A percentile compares a stretch with the other conserved stretches of the same genome.
Evolutionary conservation across 352 stramenopile species (phyloP).

Genomic region (Phytopythium cucurbitacearum): DNA sequence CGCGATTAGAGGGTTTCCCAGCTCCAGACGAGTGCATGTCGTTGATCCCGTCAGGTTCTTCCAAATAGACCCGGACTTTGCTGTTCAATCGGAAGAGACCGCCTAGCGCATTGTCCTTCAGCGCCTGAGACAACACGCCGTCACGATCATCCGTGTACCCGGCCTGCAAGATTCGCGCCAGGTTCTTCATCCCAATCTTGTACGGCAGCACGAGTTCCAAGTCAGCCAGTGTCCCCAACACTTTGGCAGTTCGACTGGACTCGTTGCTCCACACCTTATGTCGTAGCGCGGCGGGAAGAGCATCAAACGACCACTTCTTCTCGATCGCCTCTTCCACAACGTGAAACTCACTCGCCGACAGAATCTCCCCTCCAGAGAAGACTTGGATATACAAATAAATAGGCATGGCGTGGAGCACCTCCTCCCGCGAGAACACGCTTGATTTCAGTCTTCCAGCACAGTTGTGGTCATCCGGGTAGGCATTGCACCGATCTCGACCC

Average conservation of each 20-base stretch:
- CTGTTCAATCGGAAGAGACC: constrained; percentile 61
- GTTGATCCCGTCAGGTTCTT: constrained; percentile 23
- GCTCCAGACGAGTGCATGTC: constrained; percentile 5
- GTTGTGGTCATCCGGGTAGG: not conserved
- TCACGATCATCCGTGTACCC: constrained; percentile 68
- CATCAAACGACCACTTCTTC: constrained; percentile 36
- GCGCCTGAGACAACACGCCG: constrained; percentile 51
- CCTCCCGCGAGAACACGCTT: constrained; percentile 74
- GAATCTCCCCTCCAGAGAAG: constrained; percentile 63
- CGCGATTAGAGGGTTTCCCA: not conserved
- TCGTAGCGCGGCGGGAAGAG: constrained; percentile 33
- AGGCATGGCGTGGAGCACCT: constrained; percentile 70
- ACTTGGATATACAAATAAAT: constrained; percentile 77
- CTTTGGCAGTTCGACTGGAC: constrained; percentile 60
- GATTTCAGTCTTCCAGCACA: constrained; percentile 13
- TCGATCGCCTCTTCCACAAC: constrained; percentile 52
- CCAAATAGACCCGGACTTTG: constrained; percentile 41
- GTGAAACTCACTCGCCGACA: constrained; percentile 46
- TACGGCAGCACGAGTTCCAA: constrained; percentile 64
- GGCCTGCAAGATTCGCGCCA: constrained; percentile 65
- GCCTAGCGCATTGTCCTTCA: constrained; percentile 74
- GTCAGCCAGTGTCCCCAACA: constrained; percentile 67
- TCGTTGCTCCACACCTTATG: constrained; percentile 75
- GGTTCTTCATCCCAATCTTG: constrained; percentile 79
- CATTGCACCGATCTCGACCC: not conserved